Conservation (phyloP, 805 yeast species). For the Wickerhamiella azymoides region DNA sequence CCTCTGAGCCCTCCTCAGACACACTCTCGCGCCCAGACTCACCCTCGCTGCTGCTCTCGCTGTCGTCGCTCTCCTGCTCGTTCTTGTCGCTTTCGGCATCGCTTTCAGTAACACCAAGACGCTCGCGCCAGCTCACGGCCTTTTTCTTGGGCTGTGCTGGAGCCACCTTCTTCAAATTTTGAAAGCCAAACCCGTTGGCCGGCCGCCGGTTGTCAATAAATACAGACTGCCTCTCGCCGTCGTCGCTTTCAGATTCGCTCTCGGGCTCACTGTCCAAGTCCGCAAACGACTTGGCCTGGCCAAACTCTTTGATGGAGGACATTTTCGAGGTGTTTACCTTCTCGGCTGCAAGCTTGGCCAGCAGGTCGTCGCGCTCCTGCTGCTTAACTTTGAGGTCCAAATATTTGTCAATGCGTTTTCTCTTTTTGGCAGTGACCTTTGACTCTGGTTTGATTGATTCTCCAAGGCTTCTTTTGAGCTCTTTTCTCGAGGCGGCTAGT, state of each 20-base stretch:
- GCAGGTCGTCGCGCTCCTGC: constrained; percentile 61
- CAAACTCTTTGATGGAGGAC: constrained; percentile 63
- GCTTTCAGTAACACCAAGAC: constrained; percentile 15
- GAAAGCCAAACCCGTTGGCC: constrained; percentile 42
- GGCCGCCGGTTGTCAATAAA: constrained; percentile 64
- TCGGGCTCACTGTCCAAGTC: constrained; percentile 53
- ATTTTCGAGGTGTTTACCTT: constrained; percentile 56
- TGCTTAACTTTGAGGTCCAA: constrained; percentile 30
- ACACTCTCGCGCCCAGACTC: constrained; percentile 18
- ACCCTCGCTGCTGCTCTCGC: constrained; percentile 21
- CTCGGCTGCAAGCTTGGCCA: constrained; percentile 53
- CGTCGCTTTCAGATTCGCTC: constrained; percentile 48
- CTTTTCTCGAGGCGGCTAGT: constrained; percentile 41
- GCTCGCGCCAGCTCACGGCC: constrained; percentile 17
- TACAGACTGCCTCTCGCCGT: constrained; percentile 31
- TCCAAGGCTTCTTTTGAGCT: constrained; percentile 51
- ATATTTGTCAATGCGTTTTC: constrained; percentile 75
- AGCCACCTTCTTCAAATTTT: constrained; percentile 15
- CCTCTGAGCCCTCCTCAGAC: constrained; percentile 5
- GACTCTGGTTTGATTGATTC: constrained; percentile 45
- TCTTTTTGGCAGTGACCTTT: constrained; percentile 55
- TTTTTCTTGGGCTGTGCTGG: background rate
- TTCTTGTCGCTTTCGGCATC: constrained; percentile 12
- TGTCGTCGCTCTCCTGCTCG: constrained; percentile 11
- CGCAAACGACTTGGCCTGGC: constrained; percentile 66